A percentile compares a stretch with the other conserved stretches of the same genome.
phyloP scores from a whole-genome alignment of 2,329 filamentous ascomycete species.

The Aspergillus cejpii region DNA sequence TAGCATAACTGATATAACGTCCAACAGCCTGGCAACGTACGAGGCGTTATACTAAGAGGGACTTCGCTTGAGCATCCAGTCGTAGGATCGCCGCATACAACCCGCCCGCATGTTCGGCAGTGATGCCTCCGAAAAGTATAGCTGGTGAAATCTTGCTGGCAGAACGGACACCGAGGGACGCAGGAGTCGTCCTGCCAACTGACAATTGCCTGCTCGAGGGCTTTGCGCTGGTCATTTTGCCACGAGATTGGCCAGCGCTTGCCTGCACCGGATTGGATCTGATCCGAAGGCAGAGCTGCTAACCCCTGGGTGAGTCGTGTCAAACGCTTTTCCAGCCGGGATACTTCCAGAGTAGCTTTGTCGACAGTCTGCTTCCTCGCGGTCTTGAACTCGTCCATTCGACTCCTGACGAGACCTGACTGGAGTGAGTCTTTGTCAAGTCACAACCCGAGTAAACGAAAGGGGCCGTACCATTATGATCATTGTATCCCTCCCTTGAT shows the following conservation, averaged over 20 bases:
- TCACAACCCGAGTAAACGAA: not conserved
- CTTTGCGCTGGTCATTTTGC: constrained; percentile 68
- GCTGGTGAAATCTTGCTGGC: constrained; percentile 87
- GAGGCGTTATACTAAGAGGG: constrained; percentile 65
- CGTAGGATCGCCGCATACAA: constrained; percentile 81
- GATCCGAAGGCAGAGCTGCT: constrained; percentile 64
- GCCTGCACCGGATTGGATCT: constrained; percentile 47
- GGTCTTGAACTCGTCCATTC: constrained; percentile 62
- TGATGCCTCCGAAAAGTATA: constrained; percentile 93
- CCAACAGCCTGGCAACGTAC: constrained; percentile 40
- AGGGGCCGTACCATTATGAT: constrained; percentile 56
- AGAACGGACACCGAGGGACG: constrained; percentile 81
- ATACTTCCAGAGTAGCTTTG: constrained; percentile 77
- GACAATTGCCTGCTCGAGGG: constrained; percentile 84
- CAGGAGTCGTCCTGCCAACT: constrained; percentile 88
- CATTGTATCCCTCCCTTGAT: constrained; percentile 89
- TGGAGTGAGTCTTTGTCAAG: constrained; percentile 7
- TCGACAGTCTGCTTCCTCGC: constrained; percentile 74
- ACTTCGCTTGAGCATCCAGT: constrained; percentile 83
- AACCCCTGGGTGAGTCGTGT: constrained; percentile 83
- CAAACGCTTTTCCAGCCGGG: constrained; percentile 81
- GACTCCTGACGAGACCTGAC: constrained; percentile 59
- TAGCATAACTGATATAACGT: constrained; percentile 15
- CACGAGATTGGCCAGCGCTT: constrained; percentile 51
- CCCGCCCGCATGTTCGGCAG: constrained; percentile 84